Evolutionary conservation across 78 protist species (phyloP).

Genomic region (slime mould (Dictyostelium discoideum)): DNA sequence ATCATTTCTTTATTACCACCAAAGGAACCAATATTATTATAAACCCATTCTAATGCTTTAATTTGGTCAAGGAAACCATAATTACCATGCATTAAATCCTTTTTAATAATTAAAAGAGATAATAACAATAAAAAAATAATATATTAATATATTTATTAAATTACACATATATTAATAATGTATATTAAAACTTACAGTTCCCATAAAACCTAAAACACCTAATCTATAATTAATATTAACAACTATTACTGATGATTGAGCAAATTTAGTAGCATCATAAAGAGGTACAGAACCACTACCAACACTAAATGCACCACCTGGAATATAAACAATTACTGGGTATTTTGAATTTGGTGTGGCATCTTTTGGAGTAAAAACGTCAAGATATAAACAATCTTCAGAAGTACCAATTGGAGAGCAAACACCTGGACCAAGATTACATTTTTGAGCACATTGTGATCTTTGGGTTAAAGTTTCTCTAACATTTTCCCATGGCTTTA

Average conservation of each 20-base stretch:
- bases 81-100: constrained; percentile 51
- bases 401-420: background rate
- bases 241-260: constrained; percentile 36
- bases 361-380: background rate
- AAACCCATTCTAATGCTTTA: constrained; percentile 84
- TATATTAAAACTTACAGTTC: background rate
- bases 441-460: constrained; percentile 11
- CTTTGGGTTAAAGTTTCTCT: background rate
- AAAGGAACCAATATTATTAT: constrained; percentile 75
- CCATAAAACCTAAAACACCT: constrained; percentile 36
- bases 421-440: background rate
- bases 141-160: background rate
- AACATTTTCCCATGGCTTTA: background rate
- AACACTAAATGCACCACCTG: constrained; percentile 4
- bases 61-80: constrained; percentile 87
- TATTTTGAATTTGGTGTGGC: background rate
- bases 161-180: background rate
- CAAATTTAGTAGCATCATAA: constrained; percentile 10
- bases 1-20: constrained; percentile 84
- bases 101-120: background rate
- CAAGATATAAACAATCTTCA: constrained; percentile 3
- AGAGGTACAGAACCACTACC: constrained; percentile 25
- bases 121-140: background rate
- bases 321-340: background rate
- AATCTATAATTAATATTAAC: constrained; percentile 69